Base-by-base conservation (phyloP, 331 rosid genomes). In the Saraca asoca region DNA sequence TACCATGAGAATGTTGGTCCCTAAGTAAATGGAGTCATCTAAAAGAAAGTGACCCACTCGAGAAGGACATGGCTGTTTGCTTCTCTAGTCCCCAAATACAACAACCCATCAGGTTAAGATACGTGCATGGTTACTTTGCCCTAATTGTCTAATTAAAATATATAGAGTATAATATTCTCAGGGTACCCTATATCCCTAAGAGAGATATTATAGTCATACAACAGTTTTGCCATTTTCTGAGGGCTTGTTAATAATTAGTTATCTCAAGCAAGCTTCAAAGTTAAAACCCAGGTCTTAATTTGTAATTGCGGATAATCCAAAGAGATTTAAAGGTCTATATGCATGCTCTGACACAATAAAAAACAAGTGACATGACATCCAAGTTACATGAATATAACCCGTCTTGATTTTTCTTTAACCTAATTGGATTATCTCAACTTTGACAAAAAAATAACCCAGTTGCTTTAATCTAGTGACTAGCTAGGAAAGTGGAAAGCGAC, bases 1-100 rank as follows among this genome's bases (percentile, higher is more conserved):
- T 70, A 58, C 79, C 78, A 85, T 74, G 84, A 75, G 89, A 83
- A 88, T 85, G 87, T 83, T 75, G 87, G 87, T 81, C 83, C 82
- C 78, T 85, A 64, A 51, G 75, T 63, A 69, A 67, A 38, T 76
- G 81, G 55, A 66, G 71, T 77, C 61, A 62, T 71, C 70, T 72
- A 15, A 72, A 14, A 68, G 78, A 79, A 80, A 75, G 71, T 72
- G 87, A 82, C 84, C 79, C 77, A 66, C 72, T 69, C 54, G 79
- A 81, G 84, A 75, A 80, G 72, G 89, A 83, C 84, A 72, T 74
- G 51, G 49, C 63, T 71, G 64, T 69, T 82, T 79, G 54, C 78
- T 66, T 45, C 80, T 67, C 81, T n/a, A 59, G 9, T 70, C 79
- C 80, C 84, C 29, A n/a, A 74, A 55, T 64, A 37, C 67, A 65